Conservation (phyloP, 768 basidiomycete species). For the Pisolithus microcarpus region DNA sequence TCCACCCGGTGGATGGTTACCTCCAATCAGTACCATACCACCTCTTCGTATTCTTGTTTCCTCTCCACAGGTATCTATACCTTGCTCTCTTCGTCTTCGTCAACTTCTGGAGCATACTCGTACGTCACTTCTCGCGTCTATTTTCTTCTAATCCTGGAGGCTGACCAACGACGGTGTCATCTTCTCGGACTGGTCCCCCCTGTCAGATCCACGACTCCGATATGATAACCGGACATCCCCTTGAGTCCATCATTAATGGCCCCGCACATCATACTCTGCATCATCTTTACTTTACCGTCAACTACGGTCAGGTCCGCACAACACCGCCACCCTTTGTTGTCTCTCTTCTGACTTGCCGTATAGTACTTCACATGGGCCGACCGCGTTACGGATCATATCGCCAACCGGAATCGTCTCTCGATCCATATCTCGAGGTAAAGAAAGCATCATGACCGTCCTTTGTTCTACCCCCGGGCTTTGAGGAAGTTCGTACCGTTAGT, state of each 20-base stretch:
- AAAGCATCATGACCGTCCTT: constrained; percentile 12
- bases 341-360: constrained; percentile 9
- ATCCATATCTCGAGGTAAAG: constrained; percentile 67
- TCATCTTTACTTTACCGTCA: constrained; percentile 94
- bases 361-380: constrained; percentile 98
- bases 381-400: constrained; percentile 80
- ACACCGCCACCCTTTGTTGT: constrained; percentile 38
- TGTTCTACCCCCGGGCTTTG: too few relatives aligned
- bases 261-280: constrained; percentile 97
- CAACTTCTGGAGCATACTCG: constrained; percentile 91
- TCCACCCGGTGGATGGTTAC: constrained; percentile 95
- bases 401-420: constrained; percentile 74
- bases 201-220: constrained; percentile 94
- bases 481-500: neutral
- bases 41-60: constrained; percentile 83
- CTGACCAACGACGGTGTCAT: neutral
- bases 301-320: constrained; percentile 83
- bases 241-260: constrained; percentile 93
- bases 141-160: neutral
- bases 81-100: constrained; percentile 84
- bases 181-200: neutral
- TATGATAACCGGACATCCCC: constrained; percentile 88
- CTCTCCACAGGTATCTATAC: constrained; percentile 79
- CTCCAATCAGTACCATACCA: constrained; percentile 94
- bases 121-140: constrained; percentile 29